A percentile compares a stretch with the other conserved stretches of the same genome.
Conservation (phyloP, 208 protist genomes). For the Naegleria fowleri region DNA sequence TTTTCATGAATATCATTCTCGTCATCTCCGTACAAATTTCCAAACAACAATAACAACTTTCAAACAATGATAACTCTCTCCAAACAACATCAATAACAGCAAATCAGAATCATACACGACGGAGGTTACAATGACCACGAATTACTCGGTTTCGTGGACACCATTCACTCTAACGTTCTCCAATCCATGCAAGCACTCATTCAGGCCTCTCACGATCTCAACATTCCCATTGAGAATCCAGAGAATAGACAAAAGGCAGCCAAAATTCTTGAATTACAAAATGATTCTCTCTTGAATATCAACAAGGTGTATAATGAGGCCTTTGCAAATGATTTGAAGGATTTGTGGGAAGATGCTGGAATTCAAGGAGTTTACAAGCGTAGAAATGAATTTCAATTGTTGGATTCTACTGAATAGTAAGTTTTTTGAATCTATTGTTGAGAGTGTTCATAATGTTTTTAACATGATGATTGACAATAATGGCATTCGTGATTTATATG, state of each 20-base stretch:
- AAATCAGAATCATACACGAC: conserved; percentile 33
- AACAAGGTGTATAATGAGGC: conserved; percentile 31
- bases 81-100: conserved; percentile 10
- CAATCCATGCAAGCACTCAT: conserved; percentile 25
- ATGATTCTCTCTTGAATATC: conserved; percentile 19
- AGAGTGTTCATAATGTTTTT: too few species aligned
- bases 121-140: conserved; percentile 19
- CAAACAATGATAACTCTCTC: too few species aligned
- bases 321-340: conserved; percentile 29
- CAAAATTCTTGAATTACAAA: conserved; percentile 10
- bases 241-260: background rate
- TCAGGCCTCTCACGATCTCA: conserved; percentile 24
- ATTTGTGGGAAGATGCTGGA: conserved; percentile 32
- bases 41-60: too few species aligned
- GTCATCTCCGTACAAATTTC: too few species aligned
- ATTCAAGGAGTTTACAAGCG: conserved; percentile 10
- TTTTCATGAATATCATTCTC: too few species aligned
- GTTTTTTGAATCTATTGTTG: background rate
- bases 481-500: too few species aligned
- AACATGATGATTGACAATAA: background rate
- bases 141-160: background rate
- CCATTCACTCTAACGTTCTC: conserved; percentile 15
- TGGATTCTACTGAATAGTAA: conserved; percentile 32
- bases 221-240: conserved; percentile 12
- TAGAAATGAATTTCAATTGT: conserved; percentile 27